Percentiles rank a stretch among this genome's conserved stretches.
Evolutionary conservation across 2,329 filamentous ascomycete genomes (phyloP).

Genomic region (Exophiala spinifera): DNA sequence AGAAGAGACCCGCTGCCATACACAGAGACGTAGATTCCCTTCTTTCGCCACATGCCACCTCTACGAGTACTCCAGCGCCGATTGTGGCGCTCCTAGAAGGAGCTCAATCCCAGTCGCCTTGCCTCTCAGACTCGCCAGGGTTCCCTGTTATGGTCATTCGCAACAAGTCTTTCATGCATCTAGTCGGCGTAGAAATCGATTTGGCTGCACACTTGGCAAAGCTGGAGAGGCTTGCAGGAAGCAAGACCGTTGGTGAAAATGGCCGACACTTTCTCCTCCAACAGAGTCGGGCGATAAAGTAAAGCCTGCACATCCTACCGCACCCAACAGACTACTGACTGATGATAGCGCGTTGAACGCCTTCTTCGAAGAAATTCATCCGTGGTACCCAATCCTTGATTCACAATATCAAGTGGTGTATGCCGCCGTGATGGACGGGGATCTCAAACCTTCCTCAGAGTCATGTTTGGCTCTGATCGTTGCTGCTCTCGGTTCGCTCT

Average conservation of each 20-base stretch:
- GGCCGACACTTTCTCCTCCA: conserved; percentile 22
- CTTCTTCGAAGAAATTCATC: conserved; percentile 32
- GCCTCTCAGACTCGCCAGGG: background rate
- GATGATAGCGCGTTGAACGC: conserved; percentile 19
- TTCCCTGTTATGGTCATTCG: background rate
- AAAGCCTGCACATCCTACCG: no score
- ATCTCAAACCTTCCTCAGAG: conserved; percentile 24
- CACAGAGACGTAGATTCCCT: background rate
- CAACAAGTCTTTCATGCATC: background rate
- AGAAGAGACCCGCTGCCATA: background rate
- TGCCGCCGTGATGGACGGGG: conserved; percentile 24
- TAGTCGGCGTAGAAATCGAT: background rate
- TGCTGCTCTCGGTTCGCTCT: conserved; percentile 30
- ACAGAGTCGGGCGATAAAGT: conserved; percentile 21
- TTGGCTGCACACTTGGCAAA: background rate
- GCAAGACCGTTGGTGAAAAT: background rate
- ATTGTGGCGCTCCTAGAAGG: background rate
- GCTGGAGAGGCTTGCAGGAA: background rate
- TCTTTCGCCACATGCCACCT: background rate
- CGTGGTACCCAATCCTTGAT: conserved; percentile 32
- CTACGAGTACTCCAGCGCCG: background rate
- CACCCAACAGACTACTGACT: background rate
- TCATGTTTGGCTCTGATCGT: conserved; percentile 32
- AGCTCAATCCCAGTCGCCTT: background rate
- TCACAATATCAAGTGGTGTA: conserved; percentile 28